Evolutionary conservation across 805 yeast genomes (phyloP), one percentile per base, ranked within the genome.

Genomic region (Kodamaea kaohsiungensis): DNA sequence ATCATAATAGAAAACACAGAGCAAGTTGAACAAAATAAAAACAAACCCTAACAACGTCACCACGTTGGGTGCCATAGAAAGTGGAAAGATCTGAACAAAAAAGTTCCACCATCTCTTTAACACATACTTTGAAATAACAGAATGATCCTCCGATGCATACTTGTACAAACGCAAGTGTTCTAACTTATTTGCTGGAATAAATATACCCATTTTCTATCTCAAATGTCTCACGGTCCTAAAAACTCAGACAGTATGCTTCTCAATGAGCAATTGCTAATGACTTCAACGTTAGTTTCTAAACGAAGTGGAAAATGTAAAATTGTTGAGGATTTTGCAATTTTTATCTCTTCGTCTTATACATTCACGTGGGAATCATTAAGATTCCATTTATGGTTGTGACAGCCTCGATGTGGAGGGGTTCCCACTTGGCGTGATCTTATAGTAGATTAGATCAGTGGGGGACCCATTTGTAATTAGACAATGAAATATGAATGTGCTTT

Each of bases 1-100:
- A 66, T 91, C 95, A 59, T 77, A 86, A 65, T 82, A 85, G 59
- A 91, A 79, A 19, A 88, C 89, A 5, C 88, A 75, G 5, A 79
- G 50, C 54, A 89, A 74, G 63, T 91, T 88, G 46, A 80, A 65
- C 12, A 89, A 61, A 43, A 92, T 83, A 67, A 91, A 93, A 22
- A 78, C 63, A 57, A 93, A 79, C 0, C 98, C 98, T 10, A 82
- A 72, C 27, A 93, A 72, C 0, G 98, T 93, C 52, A 92, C 87
- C 65, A 89, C 84, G 68, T 93, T 93, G 7, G 99, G 99, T 2
- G 98, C 98, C 87, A 93, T 84, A 81, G 86, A 86, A 57, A 79
- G 53, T 1, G 98, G 98, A 73, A 92, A 90, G 37, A 90, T 73
- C 46, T 75, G 67, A 35, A 87, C 92, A 66, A 91, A 87, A 56